Evolutionary conservation across 108 stramenopile species (phyloP), one percentile per base, ranked within the genome.

Genomic region (Skeletonema grethae): DNA sequence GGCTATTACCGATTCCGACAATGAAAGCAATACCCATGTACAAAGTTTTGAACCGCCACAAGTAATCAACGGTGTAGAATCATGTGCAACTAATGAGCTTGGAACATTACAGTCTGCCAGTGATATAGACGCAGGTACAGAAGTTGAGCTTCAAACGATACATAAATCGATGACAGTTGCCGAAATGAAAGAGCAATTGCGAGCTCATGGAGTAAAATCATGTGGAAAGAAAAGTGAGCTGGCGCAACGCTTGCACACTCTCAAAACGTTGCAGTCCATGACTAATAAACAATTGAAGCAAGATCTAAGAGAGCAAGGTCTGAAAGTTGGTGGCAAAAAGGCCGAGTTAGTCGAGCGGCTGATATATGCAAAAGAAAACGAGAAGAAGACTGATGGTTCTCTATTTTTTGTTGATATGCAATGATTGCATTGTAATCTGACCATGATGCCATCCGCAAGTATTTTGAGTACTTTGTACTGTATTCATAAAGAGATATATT

Each of bases 311-410:
- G 34, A 43, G 9, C 60, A 63, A 22, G 75, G 70, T n/a, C 45
- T 81, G 35, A 81, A 81, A 65, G 70, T 81, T 20, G 41, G 57
- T 2, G 80, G 80, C 7, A 77, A 72, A 55, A 81, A 81, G 38
- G 56, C 70, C 8, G 80, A 81, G 30, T 50, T 81, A 35, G 69
- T 81, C 29, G 55, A 69, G 11, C 59, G 80, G 45, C 63, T 81
- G 9, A 20, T 58, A 29, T 2, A 36, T 53, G 39, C 24, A 30
- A 29, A 61, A 48, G 12, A 48, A 9, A 36, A 35, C 13, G 60
- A 61, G 34, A 36, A 31, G 34, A 43, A 60, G 16, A 5, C 36
- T 4, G 43, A 41, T 10, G 32, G 18, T 10, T 6, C 7, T 58
- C 57, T 58, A 38, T 70, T 70, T 60, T 70, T 70, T 45, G 57